Evolutionary conservation across 2,329 filamentous ascomycete genomes (phyloP), one percentile per base, ranked within the genome.

Genomic region (Trichoderma oligosporum): DNA sequence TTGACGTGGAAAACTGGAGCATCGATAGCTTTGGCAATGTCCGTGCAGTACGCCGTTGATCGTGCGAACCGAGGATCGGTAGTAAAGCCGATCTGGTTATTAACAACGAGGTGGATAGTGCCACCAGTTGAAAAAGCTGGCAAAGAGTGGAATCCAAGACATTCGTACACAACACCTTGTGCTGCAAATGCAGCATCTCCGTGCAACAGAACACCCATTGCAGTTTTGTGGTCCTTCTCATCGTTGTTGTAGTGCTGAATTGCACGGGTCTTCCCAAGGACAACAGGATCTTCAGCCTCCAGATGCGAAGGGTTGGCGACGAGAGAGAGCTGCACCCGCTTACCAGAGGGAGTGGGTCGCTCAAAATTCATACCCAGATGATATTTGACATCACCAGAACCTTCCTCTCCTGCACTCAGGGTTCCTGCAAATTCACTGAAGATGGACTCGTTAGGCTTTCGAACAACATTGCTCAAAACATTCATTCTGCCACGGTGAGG

Each of bases 301-400:
- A 99, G 79, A 81, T 99, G 94, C 57, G 94, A 99, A 36, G 94
- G 94, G 75, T 99, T 99, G 77, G 94, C 94, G 60, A 99, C 94
- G 49, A 99, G 85, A 61, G 94, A 99, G 55, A 99, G 85, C 79
- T 99, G 94, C n/a, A 99, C 94, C 63, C 94, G 94, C 84, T 97
- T 97, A 67, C 94, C 94, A 41, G 93, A 97, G 59, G 94, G 94
- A 8, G 94, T 99, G 55, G 94, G 94, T 62, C 94, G 91, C 80
- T 99, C 94, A 66, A 99, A 99, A 81, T 99, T 99, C 94, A 99
- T 99, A 71, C 94, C 94, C 68, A 99, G 80, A 79, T 99, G 94
- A 79, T 99, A 99, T 78, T 99, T 99, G 76, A 99, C 94, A 73
- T 99, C 94, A 68, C 94, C 94, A 58, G 94, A 97, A 60, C 94